Percentiles rank a stretch among this genome's conserved stretches.
phyloP scores from a whole-genome alignment of 192 early-diverging fungal genomes.

The Thamnidium elegans region DNA sequence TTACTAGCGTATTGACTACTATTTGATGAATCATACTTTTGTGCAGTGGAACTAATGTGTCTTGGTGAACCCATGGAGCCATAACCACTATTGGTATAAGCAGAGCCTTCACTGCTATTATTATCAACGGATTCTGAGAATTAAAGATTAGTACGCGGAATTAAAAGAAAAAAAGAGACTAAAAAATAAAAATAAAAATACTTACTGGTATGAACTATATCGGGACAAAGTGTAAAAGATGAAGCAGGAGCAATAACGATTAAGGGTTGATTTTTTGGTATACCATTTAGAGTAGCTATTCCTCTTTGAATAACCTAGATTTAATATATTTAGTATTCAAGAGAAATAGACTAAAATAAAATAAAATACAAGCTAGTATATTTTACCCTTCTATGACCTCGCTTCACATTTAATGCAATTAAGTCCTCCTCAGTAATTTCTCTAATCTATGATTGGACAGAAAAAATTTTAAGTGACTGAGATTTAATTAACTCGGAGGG shows the following conservation, averaged over 20 bases:
- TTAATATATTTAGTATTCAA: no score
- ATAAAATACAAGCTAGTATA: conserved; percentile 4
- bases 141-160: background rate
- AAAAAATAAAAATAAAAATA: no score
- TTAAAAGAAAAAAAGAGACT: no score
- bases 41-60: no score
- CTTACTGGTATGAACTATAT: no score
- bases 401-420: conserved; percentile 32
- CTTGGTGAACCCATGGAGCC: conserved; percentile 6
- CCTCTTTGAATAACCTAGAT: conserved; percentile 32
- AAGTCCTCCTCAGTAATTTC: conserved; percentile 40
- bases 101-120: conserved; percentile 8
- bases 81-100: conserved; percentile 10
- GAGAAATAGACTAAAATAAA: background rate
- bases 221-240: no score
- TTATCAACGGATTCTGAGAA: background rate
- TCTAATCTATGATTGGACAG: conserved; percentile 18
- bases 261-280: background rate
- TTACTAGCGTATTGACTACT: no score
- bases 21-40: no score
- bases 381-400: conserved; percentile 43
- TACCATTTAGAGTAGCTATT: conserved; percentile 22
- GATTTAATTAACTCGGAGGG: background rate
- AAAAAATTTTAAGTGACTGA: background rate
- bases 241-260: no score